Evolutionary conservation across 1,139 yeast genomes (phyloP), one percentile per base, ranked within the genome.

Genomic region (Candida sp.): DNA sequence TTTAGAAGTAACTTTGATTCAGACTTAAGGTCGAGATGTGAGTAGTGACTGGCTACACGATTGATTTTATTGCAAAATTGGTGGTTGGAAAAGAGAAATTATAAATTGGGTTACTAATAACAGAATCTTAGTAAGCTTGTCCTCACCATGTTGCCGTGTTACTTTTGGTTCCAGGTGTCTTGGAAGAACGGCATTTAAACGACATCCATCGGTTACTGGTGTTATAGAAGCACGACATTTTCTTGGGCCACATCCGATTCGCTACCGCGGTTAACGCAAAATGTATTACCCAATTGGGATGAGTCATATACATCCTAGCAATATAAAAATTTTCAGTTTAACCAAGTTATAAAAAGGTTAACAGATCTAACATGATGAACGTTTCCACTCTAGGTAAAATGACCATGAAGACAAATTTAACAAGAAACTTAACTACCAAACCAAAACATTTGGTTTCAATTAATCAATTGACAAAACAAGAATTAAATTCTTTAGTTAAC

Each of bases 361-460:
- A 42, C 19, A n/a, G n/a, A 21, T 12, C 21, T 21, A 21, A 33
- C 21, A 38, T 21, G 19, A 35, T 25, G 35, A 41, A n/a, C 9
- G 36, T 37, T 15, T 27, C 39, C 23, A 37, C 25, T 19, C n/a
- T 37, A 27, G 19, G 21, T 5, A 37, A 15, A 9, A 37, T 37
- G 39, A 37, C 39, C 8, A 37, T 23, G 30, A 29, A 29, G 5
- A 37, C 22, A 4, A 23, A 15, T 21, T 22, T 15, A 21, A 29
- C 29, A 4, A 37, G 39, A 37, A 37, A 37, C 27, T 29, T 40
- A 35, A 22, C 41, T 33, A 22, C 62, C 39, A 36, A 50, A 12
- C 73, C 82, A 36, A 87, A 91, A 63, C 97, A 90, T 60, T 73
- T 91, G 57, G 77, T 87, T 11, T 85, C 87, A 38, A 90, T 88